Conservation (phyloP, 805 yeast species). For the Wickerhamia fluorescens region DNA sequence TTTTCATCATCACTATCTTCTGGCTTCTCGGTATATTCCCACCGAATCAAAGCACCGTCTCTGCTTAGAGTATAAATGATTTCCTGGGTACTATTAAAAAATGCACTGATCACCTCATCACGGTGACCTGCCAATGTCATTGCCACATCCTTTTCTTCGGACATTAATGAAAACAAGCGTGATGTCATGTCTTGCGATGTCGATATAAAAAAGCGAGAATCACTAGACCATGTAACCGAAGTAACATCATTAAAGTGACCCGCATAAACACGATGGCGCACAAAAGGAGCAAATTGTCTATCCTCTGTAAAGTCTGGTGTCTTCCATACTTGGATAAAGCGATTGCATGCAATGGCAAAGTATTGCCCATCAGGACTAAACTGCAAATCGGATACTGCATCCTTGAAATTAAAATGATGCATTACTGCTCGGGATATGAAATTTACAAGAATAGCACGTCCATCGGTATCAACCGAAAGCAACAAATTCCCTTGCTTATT, state of each 20-base stretch:
- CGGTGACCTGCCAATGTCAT: slow-evolving; percentile 89
- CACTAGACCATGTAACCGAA: slow-evolving; percentile 81
- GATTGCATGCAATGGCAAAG: slow-evolving; percentile 79
- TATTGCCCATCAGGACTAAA: slow-evolving; percentile 85
- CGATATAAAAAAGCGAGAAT: slow-evolving; percentile 80
- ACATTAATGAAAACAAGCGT: slow-evolving; percentile 68
- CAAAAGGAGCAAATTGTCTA: slow-evolving; percentile 93
- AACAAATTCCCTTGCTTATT: slow-evolving; percentile 77
- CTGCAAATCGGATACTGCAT: slow-evolving; percentile 60
- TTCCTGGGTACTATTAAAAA: slow-evolving; percentile 83
- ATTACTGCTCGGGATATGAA: slow-evolving; percentile 75
- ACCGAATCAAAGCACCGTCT: slow-evolving; percentile 89
- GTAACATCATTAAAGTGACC: slow-evolving; percentile 86
- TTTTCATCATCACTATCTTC: slow-evolving; percentile 37
- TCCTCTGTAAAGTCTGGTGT: slow-evolving; percentile 79
- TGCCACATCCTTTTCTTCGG: slow-evolving; percentile 64
- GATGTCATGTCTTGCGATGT: slow-evolving; percentile 89
- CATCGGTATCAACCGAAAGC: slow-evolving; percentile 81
- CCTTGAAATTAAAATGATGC: slow-evolving; percentile 92
- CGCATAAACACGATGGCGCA: slow-evolving; percentile 81
- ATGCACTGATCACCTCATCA: slow-evolving; percentile 81
- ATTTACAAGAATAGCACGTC: slow-evolving; percentile 87
- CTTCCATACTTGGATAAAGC: slow-evolving; percentile 88
- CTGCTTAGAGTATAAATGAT: slow-evolving; percentile 84
- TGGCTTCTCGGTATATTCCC: slow-evolving; percentile 73